phyloP scores from a whole-genome alignment of 2,329 filamentous ascomycete species.

The Fusarium scirpi region DNA sequence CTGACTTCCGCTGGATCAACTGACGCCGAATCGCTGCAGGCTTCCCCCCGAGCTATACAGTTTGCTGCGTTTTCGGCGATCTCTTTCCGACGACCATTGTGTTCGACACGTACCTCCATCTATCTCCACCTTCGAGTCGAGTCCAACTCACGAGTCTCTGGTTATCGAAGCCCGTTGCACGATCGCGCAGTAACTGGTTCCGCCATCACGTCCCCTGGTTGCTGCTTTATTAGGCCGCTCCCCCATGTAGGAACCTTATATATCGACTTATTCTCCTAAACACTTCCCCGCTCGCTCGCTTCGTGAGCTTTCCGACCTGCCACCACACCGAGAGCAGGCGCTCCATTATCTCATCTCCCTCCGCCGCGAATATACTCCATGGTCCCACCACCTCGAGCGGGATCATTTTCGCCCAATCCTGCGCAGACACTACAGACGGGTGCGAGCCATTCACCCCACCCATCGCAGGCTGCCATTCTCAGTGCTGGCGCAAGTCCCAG shows the following conservation, averaged over 20 bases:
- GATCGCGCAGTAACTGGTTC: conserved; percentile 39
- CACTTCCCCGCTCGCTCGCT: conserved; percentile 45
- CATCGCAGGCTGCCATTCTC: conserved; percentile 67
- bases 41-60: conserved; percentile 41
- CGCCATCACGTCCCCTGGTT: conserved; percentile 28
- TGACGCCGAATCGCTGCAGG: conserved; percentile 41
- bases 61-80: conserved; percentile 44
- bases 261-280: conserved; percentile 45
- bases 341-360: conserved; percentile 49
- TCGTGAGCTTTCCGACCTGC: conserved; percentile 52
- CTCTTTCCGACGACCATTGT: conserved; percentile 36
- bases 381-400: conserved; percentile 71
- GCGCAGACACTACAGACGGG: conserved; percentile 69
- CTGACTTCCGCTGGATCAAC: conserved; percentile 32
- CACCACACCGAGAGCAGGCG: conserved; percentile 54
- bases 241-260: conserved; percentile 53
- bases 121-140: conserved; percentile 42
- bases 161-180: conserved; percentile 32
- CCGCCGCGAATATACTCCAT: conserved; percentile 60
- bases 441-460: conserved; percentile 67
- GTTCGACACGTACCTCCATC: conserved; percentile 46
- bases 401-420: conserved; percentile 74
- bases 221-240: conserved; percentile 31
- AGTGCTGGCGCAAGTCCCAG: conserved; percentile 72
- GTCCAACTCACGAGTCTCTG: conserved; percentile 40